Evolutionary conservation across 208 protist species (phyloP), one percentile per base, ranked within the genome.

Genomic region (Herpetomonas samuelpessoai): DNA sequence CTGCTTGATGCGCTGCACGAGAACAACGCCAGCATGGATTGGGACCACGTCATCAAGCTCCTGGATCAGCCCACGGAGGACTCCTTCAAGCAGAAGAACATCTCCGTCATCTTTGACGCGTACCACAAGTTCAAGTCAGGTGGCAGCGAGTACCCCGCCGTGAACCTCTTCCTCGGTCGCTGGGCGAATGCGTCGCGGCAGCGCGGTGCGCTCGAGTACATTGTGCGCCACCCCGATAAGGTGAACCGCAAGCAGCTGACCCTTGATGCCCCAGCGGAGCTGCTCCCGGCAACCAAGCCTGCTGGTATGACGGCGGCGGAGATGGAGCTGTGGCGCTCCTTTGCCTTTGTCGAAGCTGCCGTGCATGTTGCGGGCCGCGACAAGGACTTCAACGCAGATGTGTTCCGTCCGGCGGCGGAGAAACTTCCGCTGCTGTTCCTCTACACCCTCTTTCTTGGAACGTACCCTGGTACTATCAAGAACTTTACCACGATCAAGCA

Each of bases 71-170:
- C 74, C 4, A 70, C 62, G 1, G 79, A 74, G 48, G 78, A 84
- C 28, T 35, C 80, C n/a, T 91, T 92, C 62, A 56, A 71, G 41
- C 57, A 67, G 38, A 90, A 90, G 65, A 80, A 85, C 69, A 86
- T 96, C 57, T 79, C 79, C 39, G 83, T 92, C 62, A 83, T 96
- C 45, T 89, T 92, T 55, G 86, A 92, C 31, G 82, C 86, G 26
- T 96, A 96, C 60, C 71, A 87, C 68, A 81, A 80, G 63, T 91
- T 89, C 70, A 91, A 88, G 55, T 51, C 66, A 19, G 77, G 71
- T 4, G 44, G 55, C 16, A 68, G 61, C 54, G 74, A 86, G 59
- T 92, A 90, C 68, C 88, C 86, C n/a, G 71, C 85, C 7, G 61
- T 90, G 6, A 57, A 24, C n/a, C 65, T 91, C 29, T 95, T 95